Conservation (phyloP, 169 alveolate genomes). For the Plasmodium adleri region DNA sequence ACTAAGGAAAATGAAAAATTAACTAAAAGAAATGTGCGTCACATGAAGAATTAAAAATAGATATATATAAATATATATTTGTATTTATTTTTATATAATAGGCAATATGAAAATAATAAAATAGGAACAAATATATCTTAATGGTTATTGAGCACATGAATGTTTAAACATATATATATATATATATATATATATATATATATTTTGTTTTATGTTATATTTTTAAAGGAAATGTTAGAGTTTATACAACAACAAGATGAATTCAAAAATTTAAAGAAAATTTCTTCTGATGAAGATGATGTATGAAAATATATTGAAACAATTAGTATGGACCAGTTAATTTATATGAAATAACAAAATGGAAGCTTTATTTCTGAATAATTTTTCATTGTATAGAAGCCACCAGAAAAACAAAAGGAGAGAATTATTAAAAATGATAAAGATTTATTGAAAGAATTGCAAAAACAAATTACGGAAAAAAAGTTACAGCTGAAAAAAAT, state of each 20-base stretch:
- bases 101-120: no score
- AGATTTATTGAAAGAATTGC: slow-evolving; percentile 35
- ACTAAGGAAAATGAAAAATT: slow-evolving; percentile 1
- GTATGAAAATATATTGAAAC: slow-evolving; percentile 5
- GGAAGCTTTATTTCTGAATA: neutral
- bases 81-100: no score
- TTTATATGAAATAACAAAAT: slow-evolving; percentile 1
- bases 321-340: neutral
- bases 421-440: slow-evolving; percentile 60
- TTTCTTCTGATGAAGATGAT: slow-evolving; percentile 22
- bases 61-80: no score
- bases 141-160: no score
- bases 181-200: no score
- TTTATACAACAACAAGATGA: slow-evolving; percentile 70
- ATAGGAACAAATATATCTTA: no score
- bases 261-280: slow-evolving; percentile 51
- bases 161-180: no score
- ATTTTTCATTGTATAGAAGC: slow-evolving; percentile 4
- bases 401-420: slow-evolving; percentile 11
- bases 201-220: neutral
- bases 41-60: neutral
- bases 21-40: slow-evolving; percentile 33
- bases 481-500: slow-evolving; percentile 27
- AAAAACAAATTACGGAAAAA: slow-evolving; percentile 63
- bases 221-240: slow-evolving; percentile 63